phyloP scores from a whole-genome alignment of 768 basidiomycete genomes.

The Panaeolus papilionaceus region DNA sequence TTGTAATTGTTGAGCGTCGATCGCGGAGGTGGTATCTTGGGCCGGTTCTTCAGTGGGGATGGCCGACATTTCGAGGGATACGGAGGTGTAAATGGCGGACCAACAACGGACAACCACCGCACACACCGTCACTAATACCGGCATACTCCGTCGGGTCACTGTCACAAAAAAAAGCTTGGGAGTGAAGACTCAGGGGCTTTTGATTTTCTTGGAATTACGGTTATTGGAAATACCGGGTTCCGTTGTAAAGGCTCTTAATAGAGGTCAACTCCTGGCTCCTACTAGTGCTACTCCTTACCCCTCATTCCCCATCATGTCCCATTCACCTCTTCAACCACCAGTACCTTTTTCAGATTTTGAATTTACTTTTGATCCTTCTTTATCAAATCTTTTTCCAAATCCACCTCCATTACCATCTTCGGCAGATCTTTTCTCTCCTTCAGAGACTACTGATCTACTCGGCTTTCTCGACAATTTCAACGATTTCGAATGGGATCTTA shows the following conservation, averaged over 20 bases:
- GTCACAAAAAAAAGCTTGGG: slow-evolving; percentile 17
- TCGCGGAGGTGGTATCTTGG: slow-evolving; percentile 53
- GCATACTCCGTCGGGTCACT: slow-evolving; percentile 26
- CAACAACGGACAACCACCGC: slow-evolving; percentile 33
- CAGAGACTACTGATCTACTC: slow-evolving; percentile 80
- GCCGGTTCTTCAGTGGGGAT: slow-evolving; percentile 76
- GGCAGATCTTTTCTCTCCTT: slow-evolving; percentile 77
- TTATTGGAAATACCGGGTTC: slow-evolving; percentile 4
- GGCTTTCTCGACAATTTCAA: slow-evolving; percentile 85
- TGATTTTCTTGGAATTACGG: not conserved
- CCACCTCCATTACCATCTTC: slow-evolving; percentile 71
- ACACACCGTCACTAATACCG: slow-evolving; percentile 27
- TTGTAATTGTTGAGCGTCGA: slow-evolving; percentile 69
- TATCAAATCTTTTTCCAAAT: slow-evolving; percentile 63
- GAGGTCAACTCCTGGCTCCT: slow-evolving; percentile 4
- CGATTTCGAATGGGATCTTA: slow-evolving; percentile 63
- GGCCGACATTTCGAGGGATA: slow-evolving; percentile 64
- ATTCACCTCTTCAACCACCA: slow-evolving; percentile 53
- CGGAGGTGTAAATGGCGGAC: slow-evolving; percentile 34
- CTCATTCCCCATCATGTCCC: slow-evolving; percentile 32
- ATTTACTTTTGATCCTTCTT: slow-evolving; percentile 70
- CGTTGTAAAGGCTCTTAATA: slow-evolving; percentile 10
- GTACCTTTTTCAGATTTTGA: slow-evolving; percentile 73
- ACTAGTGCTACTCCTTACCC: slow-evolving; percentile 13
- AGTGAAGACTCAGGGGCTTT: too few relatives aligned